phyloP scores from a whole-genome alignment of 2,329 filamentous ascomycete species.

The Colletotrichum endophyticum region DNA sequence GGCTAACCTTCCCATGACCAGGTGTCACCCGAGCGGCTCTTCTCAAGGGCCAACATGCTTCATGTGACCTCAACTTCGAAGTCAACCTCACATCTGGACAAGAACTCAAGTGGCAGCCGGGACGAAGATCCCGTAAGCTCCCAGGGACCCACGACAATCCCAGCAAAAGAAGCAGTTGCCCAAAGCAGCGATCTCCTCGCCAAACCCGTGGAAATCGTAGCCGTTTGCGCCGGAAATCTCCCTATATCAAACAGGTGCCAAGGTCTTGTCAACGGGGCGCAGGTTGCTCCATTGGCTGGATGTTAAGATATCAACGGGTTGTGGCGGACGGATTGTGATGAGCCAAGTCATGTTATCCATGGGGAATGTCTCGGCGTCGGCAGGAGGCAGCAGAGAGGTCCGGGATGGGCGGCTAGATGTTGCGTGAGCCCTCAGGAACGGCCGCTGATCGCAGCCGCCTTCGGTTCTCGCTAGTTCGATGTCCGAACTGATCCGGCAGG shows the following conservation, averaged over 20 bases:
- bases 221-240: background rate
- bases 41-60: background rate
- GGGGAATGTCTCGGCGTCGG: conserved; percentile 9
- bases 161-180: background rate
- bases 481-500: conserved; percentile 8
- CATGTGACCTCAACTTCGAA: background rate
- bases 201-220: background rate
- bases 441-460: conserved; percentile 7
- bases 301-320: background rate
- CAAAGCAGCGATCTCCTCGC: background rate
- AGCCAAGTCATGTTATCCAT: background rate
- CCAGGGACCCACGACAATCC: background rate
- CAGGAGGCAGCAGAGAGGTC: background rate
- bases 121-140: background rate
- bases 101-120: background rate
- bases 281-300: background rate
- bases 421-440: background rate
- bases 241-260: conserved; percentile 2
- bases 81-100: background rate
- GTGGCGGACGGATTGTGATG: background rate
- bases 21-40: background rate
- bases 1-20: background rate
- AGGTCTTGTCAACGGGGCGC: conserved; percentile 5
- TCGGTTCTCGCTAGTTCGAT: background rate
- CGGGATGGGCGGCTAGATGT: background rate